These are phyloP conservation scores for Leucocoprinus sp. DNA, from an alignment of 768 basidiomycete genomes.

Conservation along the genomic window DNA sequence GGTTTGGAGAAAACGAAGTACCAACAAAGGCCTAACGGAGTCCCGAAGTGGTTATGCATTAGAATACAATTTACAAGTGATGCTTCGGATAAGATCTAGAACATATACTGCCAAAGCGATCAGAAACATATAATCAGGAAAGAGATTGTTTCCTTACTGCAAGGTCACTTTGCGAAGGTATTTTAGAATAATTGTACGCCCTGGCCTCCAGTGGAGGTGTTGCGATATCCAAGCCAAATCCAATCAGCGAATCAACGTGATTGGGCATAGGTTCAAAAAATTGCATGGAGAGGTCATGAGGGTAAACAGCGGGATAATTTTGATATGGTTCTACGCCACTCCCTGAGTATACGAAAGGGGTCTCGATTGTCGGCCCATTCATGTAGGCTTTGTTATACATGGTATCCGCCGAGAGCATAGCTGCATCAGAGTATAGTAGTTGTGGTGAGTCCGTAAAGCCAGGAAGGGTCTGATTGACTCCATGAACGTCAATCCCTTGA, in stretches of 20 bases:
- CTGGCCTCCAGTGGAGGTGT: slow-evolving; percentile 20
- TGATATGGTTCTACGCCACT: slow-evolving; percentile 5
- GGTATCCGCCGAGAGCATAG: slow-evolving; percentile 12
- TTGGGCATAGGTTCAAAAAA: slow-evolving; percentile 23
- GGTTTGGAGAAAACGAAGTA: slow-evolving; percentile 8
- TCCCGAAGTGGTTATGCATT: too few species aligned
- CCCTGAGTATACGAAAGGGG: slow-evolving; percentile 6
- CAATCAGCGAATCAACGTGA: slow-evolving; percentile 22
- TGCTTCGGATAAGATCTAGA: slow-evolving; percentile 12
- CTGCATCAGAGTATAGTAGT: slow-evolving; percentile 16
- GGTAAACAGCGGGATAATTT: slow-evolving; percentile 18
- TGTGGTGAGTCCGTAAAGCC: slow-evolving; percentile 24
- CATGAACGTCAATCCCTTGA: slow-evolving; percentile 25
- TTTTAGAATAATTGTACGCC: slow-evolving; percentile 23
- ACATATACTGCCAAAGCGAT: slow-evolving; percentile 19
- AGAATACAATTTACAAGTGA: slow-evolving; percentile 8
- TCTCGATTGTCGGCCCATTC: slow-evolving; percentile 8
- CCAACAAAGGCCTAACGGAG: too few species aligned
- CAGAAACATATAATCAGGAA: slow-evolving; percentile 2
- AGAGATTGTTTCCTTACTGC: slow-evolving; percentile 17
- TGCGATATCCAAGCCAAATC: slow-evolving; percentile 23
- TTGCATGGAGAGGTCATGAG: slow-evolving; percentile 24
- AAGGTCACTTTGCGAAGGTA: slow-evolving; percentile 22
- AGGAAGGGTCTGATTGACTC: slow-evolving; percentile 23
- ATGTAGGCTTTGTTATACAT: slow-evolving; percentile 11